Percentiles rank a stretch among this genome's conserved stretches.
Evolutionary conservation across 2,329 filamentous ascomycete species (phyloP).

Genomic region (Venturia carpophila): DNA sequence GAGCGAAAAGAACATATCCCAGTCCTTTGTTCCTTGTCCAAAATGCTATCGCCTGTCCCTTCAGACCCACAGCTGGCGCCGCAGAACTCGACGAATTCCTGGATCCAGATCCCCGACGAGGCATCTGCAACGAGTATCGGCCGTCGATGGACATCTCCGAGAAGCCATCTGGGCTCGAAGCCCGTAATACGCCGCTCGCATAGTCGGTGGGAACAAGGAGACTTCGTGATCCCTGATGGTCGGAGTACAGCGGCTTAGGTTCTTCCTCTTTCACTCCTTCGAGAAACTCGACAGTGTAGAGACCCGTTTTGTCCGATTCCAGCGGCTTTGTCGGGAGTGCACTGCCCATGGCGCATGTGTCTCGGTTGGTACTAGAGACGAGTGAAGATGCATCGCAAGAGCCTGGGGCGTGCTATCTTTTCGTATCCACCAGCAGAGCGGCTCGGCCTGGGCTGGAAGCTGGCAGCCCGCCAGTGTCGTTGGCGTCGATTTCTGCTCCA

Average conservation of each 20-base stretch:
- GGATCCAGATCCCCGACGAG: background rate
- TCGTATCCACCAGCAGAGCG: background rate
- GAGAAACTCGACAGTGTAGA: background rate
- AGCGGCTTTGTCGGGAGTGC: background rate
- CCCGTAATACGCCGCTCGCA: background rate
- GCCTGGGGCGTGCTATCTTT: background rate
- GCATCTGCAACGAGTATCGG: background rate
- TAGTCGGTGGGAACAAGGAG: background rate
- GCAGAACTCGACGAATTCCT: background rate
- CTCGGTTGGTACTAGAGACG: background rate
- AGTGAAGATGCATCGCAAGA: slow-evolving; percentile 4
- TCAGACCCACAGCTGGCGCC: slow-evolving; percentile 25
- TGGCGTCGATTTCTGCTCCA: too few relatives aligned
- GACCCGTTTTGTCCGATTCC: slow-evolving; percentile 1
- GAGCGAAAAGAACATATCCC: slow-evolving; percentile 62
- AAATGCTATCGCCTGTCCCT: slow-evolving; percentile 29
- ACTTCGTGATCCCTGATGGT: background rate
- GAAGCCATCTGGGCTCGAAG: slow-evolving; percentile 14
- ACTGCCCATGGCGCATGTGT: slow-evolving; percentile 7
- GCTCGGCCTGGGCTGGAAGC: too few relatives aligned
- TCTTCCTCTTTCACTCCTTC: slow-evolving; percentile 5
- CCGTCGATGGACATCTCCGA: slow-evolving; percentile 15
- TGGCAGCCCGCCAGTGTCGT: too few relatives aligned
- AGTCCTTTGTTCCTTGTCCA: slow-evolving; percentile 66
- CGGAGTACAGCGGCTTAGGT: background rate